Conservation (phyloP, 2,329 filamentous ascomycete species). For the Curvularia hawaiiensis region DNA sequence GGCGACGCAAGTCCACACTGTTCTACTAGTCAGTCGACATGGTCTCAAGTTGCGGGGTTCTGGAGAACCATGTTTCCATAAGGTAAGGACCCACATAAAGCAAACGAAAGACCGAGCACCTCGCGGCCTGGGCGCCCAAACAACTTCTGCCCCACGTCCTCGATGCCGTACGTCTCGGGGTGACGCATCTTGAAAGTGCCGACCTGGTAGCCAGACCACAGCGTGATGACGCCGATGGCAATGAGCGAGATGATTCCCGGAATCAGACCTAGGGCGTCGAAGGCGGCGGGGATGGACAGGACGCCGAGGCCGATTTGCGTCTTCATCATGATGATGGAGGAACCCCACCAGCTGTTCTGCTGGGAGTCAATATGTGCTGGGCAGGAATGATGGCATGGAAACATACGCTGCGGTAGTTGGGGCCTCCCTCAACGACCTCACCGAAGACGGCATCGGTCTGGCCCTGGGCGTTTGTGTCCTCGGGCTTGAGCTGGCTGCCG, state of each 20-base stretch:
- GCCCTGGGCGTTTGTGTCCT: conserved; percentile 11
- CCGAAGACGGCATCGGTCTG: conserved; percentile 56
- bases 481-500: conserved; percentile 9
- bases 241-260: conserved; percentile 55
- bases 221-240: conserved; percentile 51
- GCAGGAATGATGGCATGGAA: background rate
- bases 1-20: conserved; percentile 62
- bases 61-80: conserved; percentile 12
- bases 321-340: conserved; percentile 38
- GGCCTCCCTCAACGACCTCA: conserved; percentile 49
- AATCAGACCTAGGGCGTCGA: conserved; percentile 55
- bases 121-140: conserved; percentile 60
- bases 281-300: conserved; percentile 56
- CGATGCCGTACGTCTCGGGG: conserved; percentile 62
- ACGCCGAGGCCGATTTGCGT: conserved; percentile 48
- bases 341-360: conserved; percentile 37
- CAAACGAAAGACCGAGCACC: conserved; percentile 47
- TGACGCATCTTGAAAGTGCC: conserved; percentile 61
- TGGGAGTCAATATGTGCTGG: conserved; percentile 5
- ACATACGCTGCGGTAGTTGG: conserved; percentile 59
- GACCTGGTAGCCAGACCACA: conserved; percentile 57
- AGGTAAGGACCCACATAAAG: conserved; percentile 39
- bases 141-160: conserved; percentile 60
- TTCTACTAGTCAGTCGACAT: conserved; percentile 3
- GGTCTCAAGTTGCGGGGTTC: conserved; percentile 13